Base-by-base conservation (phyloP, 805 yeast species). In the Lipomyces anomalus region DNA sequence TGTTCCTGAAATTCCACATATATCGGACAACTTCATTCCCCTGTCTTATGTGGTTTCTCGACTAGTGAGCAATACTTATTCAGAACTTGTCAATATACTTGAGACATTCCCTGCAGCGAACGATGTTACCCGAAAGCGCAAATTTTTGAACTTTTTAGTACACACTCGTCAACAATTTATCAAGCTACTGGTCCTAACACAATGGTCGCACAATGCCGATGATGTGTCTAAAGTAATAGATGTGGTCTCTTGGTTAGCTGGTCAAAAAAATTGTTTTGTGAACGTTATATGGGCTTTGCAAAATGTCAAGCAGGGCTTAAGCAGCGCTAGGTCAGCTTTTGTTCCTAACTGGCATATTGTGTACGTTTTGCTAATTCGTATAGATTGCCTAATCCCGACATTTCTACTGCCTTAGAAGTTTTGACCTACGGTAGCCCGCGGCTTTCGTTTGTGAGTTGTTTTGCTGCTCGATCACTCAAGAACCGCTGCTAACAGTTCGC, bases 371-470 rank as follows among this genome's bases (percentile, higher is more conserved):
- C 37, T 22, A 33, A 26, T 28, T 13, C 32, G 16, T 6, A 9
- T 26, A 48, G 53, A 59, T 67, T 90, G 43, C 95, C 96, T 4
- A 86, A 87, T 62, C 92, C 95, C 0, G 99, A 92, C 64, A 63
- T 92, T 18, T 74, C 80, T 21, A 89, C 97, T 0, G 86, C 95
- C 1, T 67, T 90, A 55, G 94, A 90, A 60, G 95, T 92, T 0
- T 69, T 89, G 44, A 76, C 79, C 34, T 71, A 76, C 33, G 95
- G 95, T 3, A 23, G 42, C 7, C 55, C 55, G 4, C 47, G 53
- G 33, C 43, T 50, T 22, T 50, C 55, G 9, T 22, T 47, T 20
- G 53, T 50, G 43, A 4, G 48, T 24, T 28, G 4, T 28, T 17
- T 22, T 6, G 3, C 26, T n/a, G 20, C 16, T n/a, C 22, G 30